Evolutionary conservation across 805 yeast genomes (phyloP), one percentile per base, ranked within the genome.

Genomic region (Metschnikowia proteae): DNA sequence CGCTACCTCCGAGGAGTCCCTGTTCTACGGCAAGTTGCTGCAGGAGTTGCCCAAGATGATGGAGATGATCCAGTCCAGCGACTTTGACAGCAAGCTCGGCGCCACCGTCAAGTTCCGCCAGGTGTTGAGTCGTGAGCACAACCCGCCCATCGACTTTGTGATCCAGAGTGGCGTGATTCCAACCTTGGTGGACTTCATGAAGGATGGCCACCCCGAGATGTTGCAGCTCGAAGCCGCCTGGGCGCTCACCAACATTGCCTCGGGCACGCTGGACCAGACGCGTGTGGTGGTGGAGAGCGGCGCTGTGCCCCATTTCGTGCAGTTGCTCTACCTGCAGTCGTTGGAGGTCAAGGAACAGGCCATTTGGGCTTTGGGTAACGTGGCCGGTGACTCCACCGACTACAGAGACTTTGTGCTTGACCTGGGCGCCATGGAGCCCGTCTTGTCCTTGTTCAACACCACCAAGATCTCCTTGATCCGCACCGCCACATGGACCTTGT

Each of bases 181-280:
- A 50, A 83, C 84, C 46, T 80, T 94, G 66, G 97, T 94, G 47
- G 83, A 80, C 59, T 89, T 91, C 60, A 86, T 94, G 90, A 73
- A 75, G 51, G 64, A 63, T 32, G 75, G 80, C 46, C 90, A 88
- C 57, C 88, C 91, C 3, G 90, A 88, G 61, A 82, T 87, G 77
- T 78, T 94, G 60, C 98, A 92, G 71, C 81, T 94, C 60, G 99
- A 94, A 74, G 96, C 98, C 9, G 97, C 99, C 6, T 94, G 99
- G 99, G 98, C 98, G n/a, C 79, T 94, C 59, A 94, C 99, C 44
- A 94, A 94, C 66, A 92, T 94, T 67, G 98, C 98, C 23, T 88
- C 97, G 3, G 99, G 99, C 54, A 75, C 85, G 45, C 82, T 96
- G 37, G 86, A 82, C 42, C 98, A 94, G 71, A 94, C 99, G 22